phyloP scores from a whole-genome alignment of 2,329 filamentous ascomycete genomes.

The Penicillium sp. region DNA sequence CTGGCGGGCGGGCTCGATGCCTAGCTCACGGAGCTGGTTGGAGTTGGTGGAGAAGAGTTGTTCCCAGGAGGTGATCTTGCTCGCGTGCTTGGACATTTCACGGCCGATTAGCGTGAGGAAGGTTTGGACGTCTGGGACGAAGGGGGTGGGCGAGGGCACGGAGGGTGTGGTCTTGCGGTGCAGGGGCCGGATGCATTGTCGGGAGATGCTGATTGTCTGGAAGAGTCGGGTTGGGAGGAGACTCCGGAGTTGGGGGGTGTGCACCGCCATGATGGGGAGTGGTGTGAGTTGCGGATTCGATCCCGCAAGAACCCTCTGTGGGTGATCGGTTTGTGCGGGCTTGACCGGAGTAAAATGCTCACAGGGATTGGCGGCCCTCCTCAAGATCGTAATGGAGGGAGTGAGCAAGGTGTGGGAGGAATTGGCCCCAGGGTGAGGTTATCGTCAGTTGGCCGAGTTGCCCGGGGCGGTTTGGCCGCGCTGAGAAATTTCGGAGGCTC shows the following conservation, averaged over 20 bases:
- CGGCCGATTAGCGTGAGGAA: constrained; percentile 93
- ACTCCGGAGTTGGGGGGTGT: constrained; percentile 29
- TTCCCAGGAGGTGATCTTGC: constrained; percentile 90
- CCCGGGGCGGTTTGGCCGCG: constrained; percentile 9
- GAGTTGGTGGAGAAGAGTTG: constrained; percentile 82
- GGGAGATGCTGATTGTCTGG: constrained; percentile 27
- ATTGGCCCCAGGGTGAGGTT: constrained; percentile 4
- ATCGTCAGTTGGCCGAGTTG: constrained; percentile 3
- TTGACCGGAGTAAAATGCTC: not conserved
- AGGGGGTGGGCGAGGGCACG: constrained; percentile 74
- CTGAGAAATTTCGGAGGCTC: constrained; percentile 32
- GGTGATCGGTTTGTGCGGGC: not conserved
- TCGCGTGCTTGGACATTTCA: constrained; percentile 74
- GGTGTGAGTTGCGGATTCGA: constrained; percentile 2
- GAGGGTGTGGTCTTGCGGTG: constrained; percentile 46
- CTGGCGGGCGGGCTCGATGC: constrained; percentile 80
- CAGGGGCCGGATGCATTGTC: constrained; percentile 43
- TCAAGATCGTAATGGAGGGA: not conserved
- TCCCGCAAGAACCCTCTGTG: not conserved
- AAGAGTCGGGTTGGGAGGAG: constrained; percentile 29
- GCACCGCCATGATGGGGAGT: constrained; percentile 32
- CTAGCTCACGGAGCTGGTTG: constrained; percentile 75
- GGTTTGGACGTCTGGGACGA: constrained; percentile 80
- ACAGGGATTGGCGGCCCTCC: not conserved
- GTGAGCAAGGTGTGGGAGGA: not conserved